Evolutionary conservation across 192 early-diverging fungal species (phyloP).

Genomic region (Backusella mclennaniae): DNA sequence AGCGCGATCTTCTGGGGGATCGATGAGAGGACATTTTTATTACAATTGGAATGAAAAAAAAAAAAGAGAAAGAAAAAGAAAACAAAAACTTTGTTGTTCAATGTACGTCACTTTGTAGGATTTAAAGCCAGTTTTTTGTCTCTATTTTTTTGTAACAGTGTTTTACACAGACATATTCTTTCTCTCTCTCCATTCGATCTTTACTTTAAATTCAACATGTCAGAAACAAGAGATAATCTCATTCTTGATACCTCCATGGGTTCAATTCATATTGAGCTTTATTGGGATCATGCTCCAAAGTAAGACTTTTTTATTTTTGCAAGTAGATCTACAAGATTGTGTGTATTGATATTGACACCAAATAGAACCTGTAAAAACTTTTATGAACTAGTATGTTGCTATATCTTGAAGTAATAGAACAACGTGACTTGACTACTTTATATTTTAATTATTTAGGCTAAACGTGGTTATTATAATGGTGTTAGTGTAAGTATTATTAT

Average conservation of each 20-base stretch:
- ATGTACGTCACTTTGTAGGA: background rate
- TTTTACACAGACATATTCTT: background rate
- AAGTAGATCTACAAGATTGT: background rate
- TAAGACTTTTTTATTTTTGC: conserved; percentile 23
- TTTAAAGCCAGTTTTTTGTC: background rate
- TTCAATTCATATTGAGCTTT: conserved; percentile 72
- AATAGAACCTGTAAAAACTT: conserved; percentile 77
- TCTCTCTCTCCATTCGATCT: background rate
- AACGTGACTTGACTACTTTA: background rate
- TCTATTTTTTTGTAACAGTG: background rate
- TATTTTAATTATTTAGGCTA: conserved; percentile 49
- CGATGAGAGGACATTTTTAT: conserved; percentile 11
- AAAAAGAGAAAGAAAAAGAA: background rate
- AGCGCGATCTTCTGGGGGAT: background rate
- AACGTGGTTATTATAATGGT: conserved; percentile 80
- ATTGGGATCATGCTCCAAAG: conserved; percentile 83
- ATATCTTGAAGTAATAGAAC: background rate
- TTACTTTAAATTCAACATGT: background rate
- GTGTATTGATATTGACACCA: background rate
- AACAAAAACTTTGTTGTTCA: background rate
- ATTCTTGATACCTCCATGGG: conserved; percentile 57
- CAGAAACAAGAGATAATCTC: conserved; percentile 24
- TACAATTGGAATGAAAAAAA: too few relatives aligned
- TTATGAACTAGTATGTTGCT: conserved; percentile 57
- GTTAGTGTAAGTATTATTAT: conserved; percentile 52